Evolutionary conservation across 2,329 filamentous ascomycete species (phyloP), one percentile per base, ranked within the genome.

Genomic region (Thermothelomyces thermophilus): DNA sequence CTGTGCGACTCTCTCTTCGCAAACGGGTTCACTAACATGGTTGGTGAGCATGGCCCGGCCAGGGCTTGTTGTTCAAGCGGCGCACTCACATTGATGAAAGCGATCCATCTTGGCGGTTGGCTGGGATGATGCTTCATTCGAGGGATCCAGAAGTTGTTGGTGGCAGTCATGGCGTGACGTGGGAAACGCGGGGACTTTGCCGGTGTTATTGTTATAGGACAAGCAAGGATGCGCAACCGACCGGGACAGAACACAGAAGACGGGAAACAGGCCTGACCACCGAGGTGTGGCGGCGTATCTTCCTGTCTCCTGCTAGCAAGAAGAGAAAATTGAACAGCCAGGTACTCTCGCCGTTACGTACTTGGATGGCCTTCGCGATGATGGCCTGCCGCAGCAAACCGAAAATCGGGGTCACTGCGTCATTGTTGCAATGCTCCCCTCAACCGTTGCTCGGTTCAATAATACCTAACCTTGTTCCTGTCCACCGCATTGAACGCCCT

Each of bases 1-100:
- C 75, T 75, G 63, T 88, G 83, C 16, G 79, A 74, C 52, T 90
- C 84, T 61, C 81, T 81, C 67, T 76, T 82, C 52, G 77, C 73
- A 70, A 93, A 93, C 24, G 87, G 87, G 66, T 93, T 93, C 64
- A 80, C 84, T 87, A 55, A 42, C n/a, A 35, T 36, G 24, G 30
- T 20, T 17, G 20, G 37, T 53, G 17, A 47, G 42, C 22, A 47
- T 37, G 2, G 14, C 7, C 16, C 14, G 16, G 16, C 33, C 8
- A n/a, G 13, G 14, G 9, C 3, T 14, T 31, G 33, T 14, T 35
- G 33, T 14, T 35, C 2, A 4, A 9, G 8, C 16, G 2, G 13
- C 8, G 42, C 10, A 39, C 48, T 20, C 30, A 55, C 53, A 49
- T 14, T 49, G 51, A 30, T 53, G 47, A 22, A 55, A 47, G 50